These are phyloP conservation scores for Clarireedia paspali DNA, from an alignment of 2,329 filamentous ascomycete species.

Conservation along the genomic window DNA sequence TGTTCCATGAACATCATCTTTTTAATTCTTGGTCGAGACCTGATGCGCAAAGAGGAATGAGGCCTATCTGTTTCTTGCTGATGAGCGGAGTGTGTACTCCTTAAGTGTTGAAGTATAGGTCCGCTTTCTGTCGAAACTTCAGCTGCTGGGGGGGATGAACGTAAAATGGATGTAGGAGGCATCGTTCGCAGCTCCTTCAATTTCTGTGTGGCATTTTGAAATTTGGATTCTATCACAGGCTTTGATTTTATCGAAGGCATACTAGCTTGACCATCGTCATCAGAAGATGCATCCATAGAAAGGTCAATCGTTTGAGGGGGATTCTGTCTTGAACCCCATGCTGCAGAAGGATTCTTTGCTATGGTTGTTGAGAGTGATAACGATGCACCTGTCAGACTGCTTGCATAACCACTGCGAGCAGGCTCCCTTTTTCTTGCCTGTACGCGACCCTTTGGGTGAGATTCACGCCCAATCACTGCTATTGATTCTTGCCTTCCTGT, in stretches of 20 bases:
- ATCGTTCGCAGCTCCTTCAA: neutral
- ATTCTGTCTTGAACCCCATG: neutral
- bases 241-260: neutral
- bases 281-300: neutral
- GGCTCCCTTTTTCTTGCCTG: constrained; percentile 12
- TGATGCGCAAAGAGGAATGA: constrained; percentile 25
- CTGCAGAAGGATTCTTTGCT: neutral
- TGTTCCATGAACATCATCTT: constrained; percentile 28
- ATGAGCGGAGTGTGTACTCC: neutral
- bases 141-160: neutral
- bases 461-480: neutral
- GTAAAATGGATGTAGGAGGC: neutral
- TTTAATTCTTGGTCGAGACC: constrained; percentile 20
- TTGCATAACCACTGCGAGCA: constrained; percentile 22
- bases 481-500: neutral
- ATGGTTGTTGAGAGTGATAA: constrained; percentile 17
- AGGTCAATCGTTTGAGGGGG: neutral
- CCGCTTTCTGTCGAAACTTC: neutral
- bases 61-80: constrained; percentile 4
- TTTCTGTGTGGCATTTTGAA: neutral
- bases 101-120: neutral
- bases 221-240: neutral
- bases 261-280: neutral
- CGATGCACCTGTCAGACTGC: constrained; percentile 22
- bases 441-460: neutral